These are phyloP conservation scores for Solanum arcanum DNA, from an alignment of 257 asterid species.

Conservation along the genomic window DNA sequence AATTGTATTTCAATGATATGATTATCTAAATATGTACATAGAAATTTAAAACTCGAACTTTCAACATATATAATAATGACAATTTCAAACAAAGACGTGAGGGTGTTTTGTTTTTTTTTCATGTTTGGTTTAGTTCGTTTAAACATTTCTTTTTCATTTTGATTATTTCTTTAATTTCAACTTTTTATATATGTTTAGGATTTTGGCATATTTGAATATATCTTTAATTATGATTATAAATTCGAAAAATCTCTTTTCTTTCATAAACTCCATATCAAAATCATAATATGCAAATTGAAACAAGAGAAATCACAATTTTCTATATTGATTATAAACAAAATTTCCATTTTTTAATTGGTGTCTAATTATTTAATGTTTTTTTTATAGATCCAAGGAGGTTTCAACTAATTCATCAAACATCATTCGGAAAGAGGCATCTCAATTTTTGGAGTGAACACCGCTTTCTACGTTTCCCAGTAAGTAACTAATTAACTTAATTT, in stretches of 20 bases:
- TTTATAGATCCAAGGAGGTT: conserved; percentile 50
- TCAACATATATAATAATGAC: background rate
- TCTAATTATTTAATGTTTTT: background rate
- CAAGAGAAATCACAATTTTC: background rate
- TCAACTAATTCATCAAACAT: conserved; percentile 59
- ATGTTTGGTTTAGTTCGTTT: background rate
- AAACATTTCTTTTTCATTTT: background rate
- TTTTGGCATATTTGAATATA: too few species aligned
- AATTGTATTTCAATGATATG: background rate
- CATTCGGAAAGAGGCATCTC: conserved; percentile 67
- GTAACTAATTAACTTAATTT: background rate
- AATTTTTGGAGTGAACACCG: conserved; percentile 46
- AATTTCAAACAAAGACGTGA: background rate
- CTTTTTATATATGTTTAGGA: too few species aligned
- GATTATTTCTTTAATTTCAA: background rate
- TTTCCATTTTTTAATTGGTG: background rate
- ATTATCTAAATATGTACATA: background rate
- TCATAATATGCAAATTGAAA: too few species aligned
- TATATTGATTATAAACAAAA: background rate
- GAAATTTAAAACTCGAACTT: background rate
- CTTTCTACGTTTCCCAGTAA: conserved; percentile 49
- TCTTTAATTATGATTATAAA: too few species aligned
- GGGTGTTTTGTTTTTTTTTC: background rate
- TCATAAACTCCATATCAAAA: background rate
- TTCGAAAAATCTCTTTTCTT: too few species aligned